Base-by-base conservation (phyloP, 78 protist genomes). In the Dictyostelium intermedium region DNA sequence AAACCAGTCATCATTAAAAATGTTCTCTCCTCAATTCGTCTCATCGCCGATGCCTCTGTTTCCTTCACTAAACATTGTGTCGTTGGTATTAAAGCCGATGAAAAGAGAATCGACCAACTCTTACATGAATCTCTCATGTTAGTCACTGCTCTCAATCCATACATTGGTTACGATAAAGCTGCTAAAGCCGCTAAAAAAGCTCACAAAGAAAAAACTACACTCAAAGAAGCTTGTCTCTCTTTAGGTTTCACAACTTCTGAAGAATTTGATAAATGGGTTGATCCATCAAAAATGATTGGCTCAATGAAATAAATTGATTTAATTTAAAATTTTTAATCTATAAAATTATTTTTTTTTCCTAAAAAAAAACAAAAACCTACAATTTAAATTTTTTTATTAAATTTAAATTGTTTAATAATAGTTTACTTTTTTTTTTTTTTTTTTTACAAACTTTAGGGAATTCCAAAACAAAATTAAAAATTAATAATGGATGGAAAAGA, bases 121-220 rank as follows among this genome's bases (percentile, higher is more conserved):
- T 39, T 98, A 63, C n/a, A 85, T 79, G 72, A 96, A 78, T 93
- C 97, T 1, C 96, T 98, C 79, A 98, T 98, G 99, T 96, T 98
- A 60, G 99, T 99, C 78, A 99, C 99, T 5, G 98, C 99, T 1
- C 97, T 99, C 86, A 98, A 97, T 95, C 97, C 97, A 34, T 95
- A 98, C 97, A 99, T 99, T 72, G 99, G 99, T 61, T 99, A 99
- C 86, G 99, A 99, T 94, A 97, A 89, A 47, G 91, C 96, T 34
- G 99, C 99, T 10, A 92, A 98, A 96, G 82, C 82, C 53, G 96
- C 96, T 41, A 91, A 95, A 81, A 92, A 84, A 73, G 98, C 98
- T 11, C 97, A 95, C 77, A 45, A 85, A 35, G 95, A 98, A 50
- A 95, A 92, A 85, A 97, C 96, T 7, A 73, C 98, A 0, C 96